phyloP scores from a whole-genome alignment of 768 basidiomycete species.

The Calocybe cyanea region DNA sequence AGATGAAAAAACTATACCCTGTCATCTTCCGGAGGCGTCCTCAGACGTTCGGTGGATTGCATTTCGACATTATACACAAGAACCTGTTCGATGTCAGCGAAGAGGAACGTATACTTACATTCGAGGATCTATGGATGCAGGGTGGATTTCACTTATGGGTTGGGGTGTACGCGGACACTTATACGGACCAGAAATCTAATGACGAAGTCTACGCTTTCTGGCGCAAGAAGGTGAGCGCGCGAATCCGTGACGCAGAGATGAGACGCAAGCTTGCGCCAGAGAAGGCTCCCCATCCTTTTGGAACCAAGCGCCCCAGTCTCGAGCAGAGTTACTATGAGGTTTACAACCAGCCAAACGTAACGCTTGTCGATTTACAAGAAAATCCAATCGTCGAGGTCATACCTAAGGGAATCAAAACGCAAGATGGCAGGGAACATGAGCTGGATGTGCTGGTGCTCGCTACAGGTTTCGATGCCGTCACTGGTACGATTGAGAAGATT shows the following conservation, averaged over 20 bases:
- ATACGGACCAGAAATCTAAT: constrained; percentile 16
- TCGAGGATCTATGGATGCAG: constrained; percentile 18
- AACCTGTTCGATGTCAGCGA: constrained; percentile 12
- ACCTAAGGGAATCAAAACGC: constrained; percentile 16
- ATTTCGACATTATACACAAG: constrained; percentile 10
- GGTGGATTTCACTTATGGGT: constrained; percentile 21
- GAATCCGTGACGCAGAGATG: constrained; percentile 18
- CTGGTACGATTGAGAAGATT: constrained; percentile 19
- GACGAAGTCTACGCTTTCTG: constrained; percentile 22
- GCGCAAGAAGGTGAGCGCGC: constrained; percentile 18
- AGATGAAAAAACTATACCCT: constrained; percentile 17
- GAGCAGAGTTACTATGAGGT: constrained; percentile 23
- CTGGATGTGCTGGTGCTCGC: constrained; percentile 21
- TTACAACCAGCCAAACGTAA: constrained; percentile 22
- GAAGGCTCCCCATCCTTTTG: constrained; percentile 21
- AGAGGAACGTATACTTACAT: constrained; percentile 19
- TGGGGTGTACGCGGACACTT: constrained; percentile 15
- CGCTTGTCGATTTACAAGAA: constrained; percentile 18
- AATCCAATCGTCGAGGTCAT: constrained; percentile 20
- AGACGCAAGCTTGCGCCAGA: constrained; percentile 22
- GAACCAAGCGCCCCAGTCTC: constrained; percentile 18
- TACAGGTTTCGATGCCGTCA: constrained; percentile 23
- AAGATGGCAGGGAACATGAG: constrained; percentile 17
- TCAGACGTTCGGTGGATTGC: constrained; percentile 19
- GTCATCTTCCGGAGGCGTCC: constrained; percentile 15